These are phyloP conservation scores for Lathyrus tuberosus DNA, from an alignment of 306 rosid genomes.

Conservation along the genomic window DNA sequence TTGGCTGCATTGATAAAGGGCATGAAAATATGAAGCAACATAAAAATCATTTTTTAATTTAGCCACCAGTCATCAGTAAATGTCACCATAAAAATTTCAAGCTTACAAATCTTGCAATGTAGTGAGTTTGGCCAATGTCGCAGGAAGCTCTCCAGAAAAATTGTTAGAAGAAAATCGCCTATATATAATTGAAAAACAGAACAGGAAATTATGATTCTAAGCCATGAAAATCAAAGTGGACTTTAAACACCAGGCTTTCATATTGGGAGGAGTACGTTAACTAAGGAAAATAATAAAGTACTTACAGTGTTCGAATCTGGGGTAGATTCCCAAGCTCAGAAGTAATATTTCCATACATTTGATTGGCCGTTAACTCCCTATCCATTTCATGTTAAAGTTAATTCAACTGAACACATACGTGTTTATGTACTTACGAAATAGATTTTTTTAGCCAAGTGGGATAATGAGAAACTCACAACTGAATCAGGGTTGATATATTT, in stretches of 20 bases:
- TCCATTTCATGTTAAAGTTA: slow-evolving; percentile 10
- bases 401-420: background rate
- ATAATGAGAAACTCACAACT: slow-evolving; percentile 56
- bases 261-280: background rate
- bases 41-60: background rate
- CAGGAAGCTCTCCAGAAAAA: too few relatives aligned
- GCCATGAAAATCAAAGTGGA: slow-evolving; percentile 6
- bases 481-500: too few relatives aligned
- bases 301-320: slow-evolving; percentile 1
- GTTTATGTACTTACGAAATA: background rate
- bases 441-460: too few relatives aligned
- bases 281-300: background rate
- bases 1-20: too few relatives aligned
- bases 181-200: too few relatives aligned
- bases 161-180: too few relatives aligned
- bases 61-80: background rate
- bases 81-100: background rate
- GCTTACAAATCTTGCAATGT: slow-evolving; percentile 60
- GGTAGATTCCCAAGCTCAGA: slow-evolving; percentile 4
- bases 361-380: background rate
- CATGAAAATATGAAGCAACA: too few relatives aligned
- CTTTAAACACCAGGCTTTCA: background rate
- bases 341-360: slow-evolving; percentile 15
- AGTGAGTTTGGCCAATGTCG: slow-evolving; percentile 49
- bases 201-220: too few relatives aligned